Evolutionary conservation across 257 asterid species (phyloP).

Genomic region (Marsdenia floribunda): DNA sequence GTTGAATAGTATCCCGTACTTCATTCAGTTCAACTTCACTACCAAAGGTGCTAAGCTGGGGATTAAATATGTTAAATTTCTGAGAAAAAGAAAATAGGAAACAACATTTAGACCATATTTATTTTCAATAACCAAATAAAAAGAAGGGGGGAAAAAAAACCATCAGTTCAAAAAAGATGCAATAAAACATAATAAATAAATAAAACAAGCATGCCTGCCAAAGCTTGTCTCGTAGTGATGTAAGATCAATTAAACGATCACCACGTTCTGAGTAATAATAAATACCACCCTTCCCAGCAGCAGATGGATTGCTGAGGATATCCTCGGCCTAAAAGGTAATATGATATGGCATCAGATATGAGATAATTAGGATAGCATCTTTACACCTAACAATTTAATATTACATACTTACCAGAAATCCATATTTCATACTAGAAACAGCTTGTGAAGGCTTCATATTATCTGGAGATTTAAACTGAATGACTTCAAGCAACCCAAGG

Average conservation of each 20-base stretch:
- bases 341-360: slow-evolving; percentile 15
- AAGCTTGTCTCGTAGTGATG: slow-evolving; percentile 73
- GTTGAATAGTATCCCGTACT: slow-evolving; percentile 71
- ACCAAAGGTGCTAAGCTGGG: slow-evolving; percentile 52
- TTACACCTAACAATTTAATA: slow-evolving; percentile 1
- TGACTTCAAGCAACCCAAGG: slow-evolving; percentile 74
- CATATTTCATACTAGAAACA: slow-evolving; percentile 55
- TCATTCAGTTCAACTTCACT: slow-evolving; percentile 80
- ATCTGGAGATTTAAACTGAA: slow-evolving; percentile 84
- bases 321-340: slow-evolving; percentile 66
- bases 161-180: slow-evolving; percentile 1
- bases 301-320: slow-evolving; percentile 56
- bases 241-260: slow-evolving; percentile 80
- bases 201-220: slow-evolving; percentile 64
- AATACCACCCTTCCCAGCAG: slow-evolving; percentile 55
- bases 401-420: slow-evolving; percentile 61
- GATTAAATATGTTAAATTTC: slow-evolving; percentile 57
- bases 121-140: background rate
- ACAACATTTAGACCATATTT: slow-evolving; percentile 3
- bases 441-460: slow-evolving; percentile 61
- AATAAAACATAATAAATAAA: background rate
- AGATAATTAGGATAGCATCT: slow-evolving; percentile 10
- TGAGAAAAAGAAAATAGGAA: slow-evolving; percentile 21
- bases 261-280: slow-evolving; percentile 93
- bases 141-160: background rate